These are phyloP conservation scores for Dictyostelium brefeldianum DNA, from an alignment of 78 protist genomes.

Conservation along the genomic window DNA sequence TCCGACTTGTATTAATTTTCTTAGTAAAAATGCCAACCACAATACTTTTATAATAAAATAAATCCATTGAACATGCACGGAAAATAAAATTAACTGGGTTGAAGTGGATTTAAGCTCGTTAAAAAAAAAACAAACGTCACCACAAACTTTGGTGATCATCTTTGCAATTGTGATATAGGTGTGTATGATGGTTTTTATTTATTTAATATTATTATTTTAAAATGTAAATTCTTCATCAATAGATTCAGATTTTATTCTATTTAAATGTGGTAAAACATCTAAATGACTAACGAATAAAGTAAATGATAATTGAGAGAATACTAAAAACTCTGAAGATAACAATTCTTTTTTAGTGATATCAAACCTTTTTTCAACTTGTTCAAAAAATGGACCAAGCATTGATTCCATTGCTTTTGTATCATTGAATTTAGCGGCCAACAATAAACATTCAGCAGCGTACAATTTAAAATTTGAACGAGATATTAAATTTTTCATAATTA, in stretches of 20 bases:
- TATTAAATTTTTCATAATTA: constrained; percentile 25
- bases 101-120: no score
- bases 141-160: no score
- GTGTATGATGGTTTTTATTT: no score
- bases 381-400: constrained; percentile 2
- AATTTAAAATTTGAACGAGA: constrained; percentile 32
- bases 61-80: no score
- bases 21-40: no score
- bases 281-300: constrained; percentile 32
- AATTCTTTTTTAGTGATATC: constrained; percentile 72
- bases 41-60: no score
- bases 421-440: constrained; percentile 66
- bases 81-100: no score
- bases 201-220: neutral
- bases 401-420: constrained; percentile 50
- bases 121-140: no score
- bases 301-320: constrained; percentile 57
- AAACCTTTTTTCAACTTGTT: constrained; percentile 46
- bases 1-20: no score
- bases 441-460: constrained; percentile 19
- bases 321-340: constrained; percentile 14
- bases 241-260: constrained; percentile 35
- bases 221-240: constrained; percentile 16
- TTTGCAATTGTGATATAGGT: no score
- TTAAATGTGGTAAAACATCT: constrained; percentile 58